Evolutionary conservation across 2,329 filamentous ascomycete genomes (phyloP), one percentile per base, ranked within the genome.

Genomic region (Aspergillus sp.): DNA sequence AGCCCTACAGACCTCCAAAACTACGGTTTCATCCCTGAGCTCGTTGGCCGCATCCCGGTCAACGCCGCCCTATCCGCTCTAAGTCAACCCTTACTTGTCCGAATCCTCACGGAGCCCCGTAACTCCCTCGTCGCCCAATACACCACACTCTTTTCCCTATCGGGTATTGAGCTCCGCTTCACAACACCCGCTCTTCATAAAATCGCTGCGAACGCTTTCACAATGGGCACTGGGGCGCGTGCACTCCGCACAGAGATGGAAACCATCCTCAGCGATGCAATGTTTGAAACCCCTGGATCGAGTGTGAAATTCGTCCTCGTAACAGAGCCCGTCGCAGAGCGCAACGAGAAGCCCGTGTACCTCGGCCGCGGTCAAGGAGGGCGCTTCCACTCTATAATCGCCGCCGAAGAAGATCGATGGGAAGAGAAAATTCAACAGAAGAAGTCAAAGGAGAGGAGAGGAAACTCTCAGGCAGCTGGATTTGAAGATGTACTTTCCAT

Each of bases 1-100:
- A 89, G 86, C 4, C 89, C 91, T 1, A 80, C 84, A 11, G 89
- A 96, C 67, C 79, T 96, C 2, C 91, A 96, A 73, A 84, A 83
- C 44, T 97, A 92, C 68, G 93, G 93, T 13, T 91, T 97, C 70
- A 97, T 97, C 54, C 93, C 93, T 0, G 93, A 97, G 75, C 82
- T 97, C n/a, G 89, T 98, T 53, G 95, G 95, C n/a, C 89, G 95
- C 17, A 86, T 99, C 48, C 93, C 96, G 52, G 91, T 96, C 58
- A 89, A 92, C 49, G 92, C 91, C 60, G 90, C 95, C 0, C 83
- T 99, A 0, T 88, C 90, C 13, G 87, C 91, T 0, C 82, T 99
- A 1, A 83, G 84, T 54, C 80, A 86, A 61, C 77, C 82, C 17
- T 78, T 86, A 58, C 85, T 99, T 12, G 86, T 93, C 52, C 87